Conservation (phyloP, 805 yeast genomes). For the Tetrapisispora namnaoensis region DNA sequence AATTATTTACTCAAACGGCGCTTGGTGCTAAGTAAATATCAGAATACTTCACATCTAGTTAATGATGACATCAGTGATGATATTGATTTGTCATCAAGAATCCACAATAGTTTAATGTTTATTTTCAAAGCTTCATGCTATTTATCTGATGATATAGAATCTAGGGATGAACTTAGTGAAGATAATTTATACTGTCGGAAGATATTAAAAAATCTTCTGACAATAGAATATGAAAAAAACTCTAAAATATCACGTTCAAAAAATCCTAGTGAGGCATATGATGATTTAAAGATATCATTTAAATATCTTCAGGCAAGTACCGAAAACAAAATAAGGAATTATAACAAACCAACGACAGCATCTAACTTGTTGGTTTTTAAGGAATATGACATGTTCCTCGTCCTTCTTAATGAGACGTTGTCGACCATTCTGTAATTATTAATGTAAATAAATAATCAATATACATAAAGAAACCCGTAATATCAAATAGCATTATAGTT, state of each 20-base stretch:
- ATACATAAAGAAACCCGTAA: neutral
- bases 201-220: constrained; percentile 22
- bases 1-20: constrained; percentile 17
- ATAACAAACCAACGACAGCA: neutral
- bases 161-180: constrained; percentile 3
- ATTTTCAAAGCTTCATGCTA: constrained; percentile 15
- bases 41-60: neutral
- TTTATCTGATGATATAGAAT: constrained; percentile 5
- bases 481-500: neutral
- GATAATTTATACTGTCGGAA: constrained; percentile 17
- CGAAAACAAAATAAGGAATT: neutral
- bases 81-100: neutral
- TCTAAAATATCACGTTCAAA: constrained; percentile 5
- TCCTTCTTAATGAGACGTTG: constrained; percentile 21
- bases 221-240: constrained; percentile 20
- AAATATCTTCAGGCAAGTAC: constrained; percentile 8
- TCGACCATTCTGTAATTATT: constrained; percentile 14
- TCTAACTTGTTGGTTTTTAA: constrained; percentile 7
- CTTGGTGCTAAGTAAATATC: constrained; percentile 6
- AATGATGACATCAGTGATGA: neutral
- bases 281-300: constrained; percentile 9
- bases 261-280: neutral
- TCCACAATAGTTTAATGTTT: constrained; percentile 18
- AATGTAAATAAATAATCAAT: neutral
- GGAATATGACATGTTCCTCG: constrained; percentile 20